phyloP scores from a whole-genome alignment of 2,329 filamentous ascomycete genomes.

The Penicillium vulpinum region DNA sequence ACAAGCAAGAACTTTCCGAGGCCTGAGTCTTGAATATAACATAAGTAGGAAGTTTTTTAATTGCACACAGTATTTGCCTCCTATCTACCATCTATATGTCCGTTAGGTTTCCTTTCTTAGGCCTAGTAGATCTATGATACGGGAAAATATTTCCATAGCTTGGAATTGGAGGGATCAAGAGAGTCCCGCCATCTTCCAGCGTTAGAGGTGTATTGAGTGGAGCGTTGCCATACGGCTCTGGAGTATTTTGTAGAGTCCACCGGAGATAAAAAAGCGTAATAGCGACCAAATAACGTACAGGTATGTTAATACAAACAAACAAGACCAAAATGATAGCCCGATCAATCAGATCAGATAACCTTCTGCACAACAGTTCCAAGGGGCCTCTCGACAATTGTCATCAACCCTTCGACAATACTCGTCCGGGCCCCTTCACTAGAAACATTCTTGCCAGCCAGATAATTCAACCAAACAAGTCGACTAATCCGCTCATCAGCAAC shows the following conservation, averaged over 20 bases:
- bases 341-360: slow-evolving; percentile 49
- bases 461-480: slow-evolving; percentile 83
- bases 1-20: neutral
- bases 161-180: neutral
- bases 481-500: slow-evolving; percentile 78
- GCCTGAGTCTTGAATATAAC: neutral
- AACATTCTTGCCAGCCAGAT: slow-evolving; percentile 81
- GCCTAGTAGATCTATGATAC: neutral
- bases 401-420: slow-evolving; percentile 82
- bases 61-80: slow-evolving; percentile 3
- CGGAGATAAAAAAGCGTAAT: neutral
- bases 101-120: neutral
- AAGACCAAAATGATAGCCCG: neutral
- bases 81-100: neutral
- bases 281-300: slow-evolving; percentile 7
- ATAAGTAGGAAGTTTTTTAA: neutral
- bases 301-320: neutral
- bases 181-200: neutral
- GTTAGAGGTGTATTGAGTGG: slow-evolving; percentile 5
- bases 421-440: slow-evolving; percentile 78
- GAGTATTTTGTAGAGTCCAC: neutral
- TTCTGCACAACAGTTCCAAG: slow-evolving; percentile 83
- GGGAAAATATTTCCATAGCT: neutral
- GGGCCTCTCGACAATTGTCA: slow-evolving; percentile 84
- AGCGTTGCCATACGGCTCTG: neutral